These are phyloP conservation scores for Ophiosphaerella narmari DNA, from an alignment of 2,329 filamentous ascomycete genomes.

Conservation along the genomic window DNA sequence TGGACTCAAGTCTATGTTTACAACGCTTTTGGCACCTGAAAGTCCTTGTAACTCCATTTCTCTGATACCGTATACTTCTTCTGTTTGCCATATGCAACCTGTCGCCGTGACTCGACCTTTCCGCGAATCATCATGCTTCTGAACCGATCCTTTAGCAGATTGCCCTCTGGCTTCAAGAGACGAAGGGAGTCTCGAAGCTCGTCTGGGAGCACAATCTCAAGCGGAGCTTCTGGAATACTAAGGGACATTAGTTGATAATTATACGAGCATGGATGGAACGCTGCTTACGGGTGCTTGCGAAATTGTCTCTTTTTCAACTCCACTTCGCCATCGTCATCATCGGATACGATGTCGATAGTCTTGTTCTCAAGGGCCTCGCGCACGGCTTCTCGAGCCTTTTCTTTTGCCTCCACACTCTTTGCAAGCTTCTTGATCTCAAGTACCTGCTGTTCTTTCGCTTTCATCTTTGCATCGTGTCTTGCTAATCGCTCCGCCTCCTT, in stretches of 20 bases:
- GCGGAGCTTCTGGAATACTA: slow-evolving; percentile 69
- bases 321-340: slow-evolving; percentile 46
- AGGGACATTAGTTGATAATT: slow-evolving; percentile 12
- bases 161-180: slow-evolving; percentile 84
- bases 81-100: slow-evolving; percentile 81
- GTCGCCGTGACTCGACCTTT: slow-evolving; percentile 82
- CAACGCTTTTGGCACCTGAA: slow-evolving; percentile 56
- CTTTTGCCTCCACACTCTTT: slow-evolving; percentile 64
- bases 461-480: slow-evolving; percentile 76
- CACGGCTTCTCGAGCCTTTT: slow-evolving; percentile 49
- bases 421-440: slow-evolving; percentile 73
- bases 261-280: background rate
- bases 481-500: slow-evolving; percentile 82
- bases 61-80: slow-evolving; percentile 80
- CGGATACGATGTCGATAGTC: slow-evolving; percentile 27
- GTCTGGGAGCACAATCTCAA: slow-evolving; percentile 56
- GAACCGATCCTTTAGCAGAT: slow-evolving; percentile 89
- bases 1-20: too few relatives aligned
- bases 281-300: slow-evolving; percentile 62
- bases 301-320: slow-evolving; percentile 71
- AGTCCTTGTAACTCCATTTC: slow-evolving; percentile 99
- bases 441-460: slow-evolving; percentile 72
- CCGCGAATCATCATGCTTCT: slow-evolving; percentile 85
- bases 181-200: slow-evolving; percentile 57
- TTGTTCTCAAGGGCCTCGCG: slow-evolving; percentile 32